Conservation (phyloP, 768 basidiomycete species). For the Suillus plorans region DNA sequence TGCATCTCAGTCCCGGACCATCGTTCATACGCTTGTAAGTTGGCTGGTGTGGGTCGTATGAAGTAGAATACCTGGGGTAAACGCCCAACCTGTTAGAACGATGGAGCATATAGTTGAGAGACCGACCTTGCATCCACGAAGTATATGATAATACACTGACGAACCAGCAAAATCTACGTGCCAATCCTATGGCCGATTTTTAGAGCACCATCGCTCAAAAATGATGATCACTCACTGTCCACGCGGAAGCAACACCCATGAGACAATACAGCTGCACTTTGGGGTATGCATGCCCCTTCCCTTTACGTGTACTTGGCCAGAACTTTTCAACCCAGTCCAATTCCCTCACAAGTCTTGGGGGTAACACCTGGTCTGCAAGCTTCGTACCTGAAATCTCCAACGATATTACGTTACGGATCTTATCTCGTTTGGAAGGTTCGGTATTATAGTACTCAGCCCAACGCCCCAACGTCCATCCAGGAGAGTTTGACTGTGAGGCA, state of each 20-base stretch:
- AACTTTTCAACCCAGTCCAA: conserved; percentile 97
- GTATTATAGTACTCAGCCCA: conserved; percentile 88
- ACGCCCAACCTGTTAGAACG: conserved; percentile 4
- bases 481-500: conserved; percentile 78
- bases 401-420: conserved; percentile 93
- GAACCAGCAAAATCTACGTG: conserved; percentile 98
- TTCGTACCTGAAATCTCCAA: conserved; percentile 88
- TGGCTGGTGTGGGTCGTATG: conserved; percentile 82
- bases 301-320: conserved; percentile 82
- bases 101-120: background rate
- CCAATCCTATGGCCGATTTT: conserved; percentile 70
- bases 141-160: conserved; percentile 96
- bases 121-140: conserved; percentile 77
- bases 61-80: conserved; percentile 85
- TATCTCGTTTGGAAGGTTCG: conserved; percentile 70
- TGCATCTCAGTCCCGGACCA: conserved; percentile 95
- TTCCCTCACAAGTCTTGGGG: conserved; percentile 82
- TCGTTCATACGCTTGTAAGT: conserved; percentile 85
- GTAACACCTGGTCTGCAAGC: conserved; percentile 74
- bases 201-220: background rate
- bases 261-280: conserved; percentile 96
- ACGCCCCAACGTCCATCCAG: conserved; percentile 86
- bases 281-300: conserved; percentile 74
- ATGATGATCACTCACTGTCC: conserved; percentile 70
- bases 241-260: conserved; percentile 91